Base-by-base conservation (phyloP, 2,329 filamentous ascomycete genomes). In the Cercospora citrullina region DNA sequence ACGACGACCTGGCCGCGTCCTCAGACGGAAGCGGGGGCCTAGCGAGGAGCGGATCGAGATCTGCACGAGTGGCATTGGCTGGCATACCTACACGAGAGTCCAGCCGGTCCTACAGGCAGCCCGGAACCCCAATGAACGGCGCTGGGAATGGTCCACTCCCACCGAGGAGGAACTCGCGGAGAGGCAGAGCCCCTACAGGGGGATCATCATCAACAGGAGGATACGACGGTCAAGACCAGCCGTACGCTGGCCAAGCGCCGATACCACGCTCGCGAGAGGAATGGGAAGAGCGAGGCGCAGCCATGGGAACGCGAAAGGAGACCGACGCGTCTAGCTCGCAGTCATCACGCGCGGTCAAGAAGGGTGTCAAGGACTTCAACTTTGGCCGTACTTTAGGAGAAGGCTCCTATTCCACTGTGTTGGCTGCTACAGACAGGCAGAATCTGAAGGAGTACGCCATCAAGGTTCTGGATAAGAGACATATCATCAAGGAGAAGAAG, bases 401-500 rank as follows among this genome's bases (percentile, higher is more conserved):
- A 80, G 95, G 95, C 28, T 99, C 95, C 5, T 99, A 99, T 86
- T 98, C 94, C 77, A 97, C 94, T 8, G 95, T 99, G 42, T 89
- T 95, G 71, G 88, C 95, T 63, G 95, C 94, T 42, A 97, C 93
- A 4, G 95, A 99, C 80, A 89, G 94, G 69, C 93, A 97, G 79
- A 97, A 93, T 1, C 83, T 96, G 67, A 96, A 96, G 76, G 94
- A 99, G 79, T 98, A 98, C 77, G 95, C 95, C 28, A 94, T 99
- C 81, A 99, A 99, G 80, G 94, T 99, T 16, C 87, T 99, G 58
- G 95, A 99, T 81, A 99, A 99, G 82, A 89, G 93, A 75, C 95
- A 99, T 80, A 99, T 99, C 77, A 99, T 99, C 84, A 99, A 98
- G 81, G 95, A 99, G 82, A 98, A 97, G 81, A 99, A 99, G 85